Base-by-base conservation (phyloP, 2,329 filamentous ascomycete genomes). In the Scortechinia acanthostroma region DNA sequence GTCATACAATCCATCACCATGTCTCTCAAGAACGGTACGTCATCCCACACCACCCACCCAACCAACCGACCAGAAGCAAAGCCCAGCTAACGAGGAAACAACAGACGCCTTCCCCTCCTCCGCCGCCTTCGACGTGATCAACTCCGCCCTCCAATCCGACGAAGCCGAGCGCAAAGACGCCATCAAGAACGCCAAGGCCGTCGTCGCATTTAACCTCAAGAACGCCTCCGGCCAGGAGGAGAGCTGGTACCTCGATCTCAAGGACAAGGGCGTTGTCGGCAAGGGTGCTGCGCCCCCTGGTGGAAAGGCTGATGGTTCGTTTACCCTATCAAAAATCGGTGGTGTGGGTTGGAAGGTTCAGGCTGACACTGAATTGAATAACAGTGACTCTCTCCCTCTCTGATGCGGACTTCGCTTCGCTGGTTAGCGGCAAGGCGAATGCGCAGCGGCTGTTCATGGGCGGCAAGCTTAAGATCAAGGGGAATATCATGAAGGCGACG, bases 391-490 rank as follows among this genome's bases (percentile, higher is more conserved):
- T 97, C 42, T 65, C 76, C 3, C 78, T 97, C 53, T 87, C 83
- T 48, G 93, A 98, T 51, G 77, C 80, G 47, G 89, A 97, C 68
- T 98, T 98, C 61, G 80, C 71, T 53, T 83, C 86, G 62, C 77
- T 98, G 52, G 83, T 95, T 45, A 59, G 74, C 28, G 93, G 93
- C 62, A 89, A 94, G 73, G 89, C 88, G 56, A 95, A 96, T 61
- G 90, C 93, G 47, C 93, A 98, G 76, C 83, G 84, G 55, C 72
- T 98, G 52, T 96, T 97, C 71, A 97, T 98, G 91, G 80, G 80
- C n/a, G 93, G 93, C 58, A 96, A 95, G 77, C 76, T 98, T 61
- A 98, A 97, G 86, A 80, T 97, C 63, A 94, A 90, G 80, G 93
- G 93, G 51, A 90, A 97, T 64, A 82, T 97, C 49, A 97, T 97